phyloP scores from a whole-genome alignment of 2,329 filamentous ascomycete species.

The Neocatenulostroma microsporum region DNA sequence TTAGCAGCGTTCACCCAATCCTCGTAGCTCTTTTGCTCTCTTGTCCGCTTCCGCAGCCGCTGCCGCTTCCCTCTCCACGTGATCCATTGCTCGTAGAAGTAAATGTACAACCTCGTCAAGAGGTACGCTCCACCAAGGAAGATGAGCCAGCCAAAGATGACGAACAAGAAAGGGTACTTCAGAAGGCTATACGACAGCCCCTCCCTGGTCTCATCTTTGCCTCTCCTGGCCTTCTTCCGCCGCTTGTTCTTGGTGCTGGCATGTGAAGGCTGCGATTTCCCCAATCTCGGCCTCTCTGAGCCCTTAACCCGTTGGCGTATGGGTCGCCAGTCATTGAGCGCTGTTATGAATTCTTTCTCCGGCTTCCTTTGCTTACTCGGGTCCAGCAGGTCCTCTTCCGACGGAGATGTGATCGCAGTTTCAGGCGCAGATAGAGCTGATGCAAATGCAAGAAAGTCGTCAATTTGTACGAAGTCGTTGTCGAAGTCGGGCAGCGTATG shows the following conservation, averaged over 20 bases:
- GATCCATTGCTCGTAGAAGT: conserved; percentile 81
- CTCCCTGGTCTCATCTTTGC: conserved; percentile 86
- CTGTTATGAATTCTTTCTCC: conserved; percentile 61
- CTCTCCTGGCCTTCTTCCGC: conserved; percentile 39
- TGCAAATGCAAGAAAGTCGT: conserved; percentile 70
- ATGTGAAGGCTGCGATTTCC: conserved; percentile 19
- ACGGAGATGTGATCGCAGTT: conserved; percentile 52
- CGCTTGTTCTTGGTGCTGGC: conserved; percentile 28
- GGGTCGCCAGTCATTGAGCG: conserved; percentile 92
- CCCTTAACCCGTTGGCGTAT: conserved; percentile 62
- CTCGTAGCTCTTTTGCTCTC: conserved; percentile 63
- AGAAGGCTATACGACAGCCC: conserved; percentile 81
- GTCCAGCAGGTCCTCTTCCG: conserved; percentile 46
- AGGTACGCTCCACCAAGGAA: conserved; percentile 68
- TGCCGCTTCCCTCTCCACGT: conserved; percentile 80
- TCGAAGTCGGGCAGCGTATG: conserved; percentile 69
- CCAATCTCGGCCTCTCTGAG: no score
- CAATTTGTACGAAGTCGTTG: conserved; percentile 64
- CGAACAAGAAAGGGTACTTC: conserved; percentile 83
- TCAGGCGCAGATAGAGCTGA: conserved; percentile 77
- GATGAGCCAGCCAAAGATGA: conserved; percentile 72
- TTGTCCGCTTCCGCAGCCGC: conserved; percentile 61
- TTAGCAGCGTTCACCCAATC: conserved; percentile 79
- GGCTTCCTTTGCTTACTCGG: conserved; percentile 35
- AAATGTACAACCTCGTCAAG: conserved; percentile 79